Evolutionary conservation across 2,329 filamentous ascomycete species (phyloP).

Genomic region (Chaetomiaceae sp.): DNA sequence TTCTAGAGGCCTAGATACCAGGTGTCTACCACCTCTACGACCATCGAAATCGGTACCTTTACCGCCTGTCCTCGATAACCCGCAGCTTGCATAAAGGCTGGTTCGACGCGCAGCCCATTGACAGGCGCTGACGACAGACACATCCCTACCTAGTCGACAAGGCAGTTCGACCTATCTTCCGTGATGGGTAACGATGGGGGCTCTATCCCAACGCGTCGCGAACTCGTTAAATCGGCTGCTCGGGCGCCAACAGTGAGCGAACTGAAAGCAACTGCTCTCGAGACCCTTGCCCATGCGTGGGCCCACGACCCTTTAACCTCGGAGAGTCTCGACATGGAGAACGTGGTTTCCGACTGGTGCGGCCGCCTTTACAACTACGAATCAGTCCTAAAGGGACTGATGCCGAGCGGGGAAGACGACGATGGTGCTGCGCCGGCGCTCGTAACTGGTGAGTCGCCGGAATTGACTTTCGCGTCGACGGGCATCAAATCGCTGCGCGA

Average conservation of each 20-base stretch:
- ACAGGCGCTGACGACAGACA: no score
- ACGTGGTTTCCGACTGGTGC: slow-evolving; percentile 76
- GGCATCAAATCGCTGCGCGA: slow-evolving; percentile 80
- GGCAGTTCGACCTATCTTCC: background rate
- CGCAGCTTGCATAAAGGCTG: no score
- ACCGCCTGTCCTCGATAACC: no score
- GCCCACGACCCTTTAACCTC: slow-evolving; percentile 81
- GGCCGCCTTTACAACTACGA: slow-evolving; percentile 96
- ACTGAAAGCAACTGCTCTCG: slow-evolving; percentile 80
- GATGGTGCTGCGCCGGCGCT: slow-evolving; percentile 16
- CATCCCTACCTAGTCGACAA: background rate
- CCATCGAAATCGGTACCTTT: no score
- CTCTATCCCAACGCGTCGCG: slow-evolving; percentile 89
- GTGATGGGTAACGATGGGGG: slow-evolving; percentile 96
- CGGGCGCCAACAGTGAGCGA: slow-evolving; percentile 76
- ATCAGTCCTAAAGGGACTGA: slow-evolving; percentile 62
- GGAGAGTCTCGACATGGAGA: slow-evolving; percentile 60
- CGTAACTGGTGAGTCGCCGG: slow-evolving; percentile 25
- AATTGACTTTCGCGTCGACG: slow-evolving; percentile 41
- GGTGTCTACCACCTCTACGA: no score
- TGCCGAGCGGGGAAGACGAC: slow-evolving; percentile 50
- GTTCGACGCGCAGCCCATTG: no score
- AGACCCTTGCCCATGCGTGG: slow-evolving; percentile 85
- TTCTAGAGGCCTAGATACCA: no score
- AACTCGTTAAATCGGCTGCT: slow-evolving; percentile 91